These are phyloP conservation scores for Claviceps pazoutovae DNA, from an alignment of 2,329 filamentous ascomycete genomes.

Conservation along the genomic window DNA sequence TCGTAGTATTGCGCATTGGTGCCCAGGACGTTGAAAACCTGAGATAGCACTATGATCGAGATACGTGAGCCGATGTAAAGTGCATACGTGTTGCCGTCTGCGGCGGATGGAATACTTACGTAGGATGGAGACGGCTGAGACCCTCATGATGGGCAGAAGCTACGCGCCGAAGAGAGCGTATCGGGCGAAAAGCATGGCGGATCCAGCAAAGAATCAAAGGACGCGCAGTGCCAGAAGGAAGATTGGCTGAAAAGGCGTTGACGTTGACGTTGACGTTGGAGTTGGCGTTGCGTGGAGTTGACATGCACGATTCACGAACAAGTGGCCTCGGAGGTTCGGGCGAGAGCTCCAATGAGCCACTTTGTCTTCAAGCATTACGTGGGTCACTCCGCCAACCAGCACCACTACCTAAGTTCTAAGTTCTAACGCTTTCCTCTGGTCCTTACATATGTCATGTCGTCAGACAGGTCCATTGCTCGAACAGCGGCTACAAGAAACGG, in stretches of 20 bases:
- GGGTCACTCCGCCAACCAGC: background rate
- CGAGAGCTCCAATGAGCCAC: slow-evolving; percentile 3
- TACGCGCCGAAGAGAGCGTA: slow-evolving; percentile 17
- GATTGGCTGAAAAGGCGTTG: background rate
- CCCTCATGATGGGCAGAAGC: slow-evolving; percentile 26
- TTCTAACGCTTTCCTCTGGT: too few species aligned
- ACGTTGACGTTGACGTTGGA: background rate
- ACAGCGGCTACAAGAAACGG: too few species aligned
- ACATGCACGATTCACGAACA: background rate
- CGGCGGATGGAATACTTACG: slow-evolving; percentile 20
- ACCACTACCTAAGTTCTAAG: background rate
- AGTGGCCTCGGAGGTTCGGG: background rate
- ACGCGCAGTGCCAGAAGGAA: background rate
- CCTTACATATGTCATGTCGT: too few species aligned
- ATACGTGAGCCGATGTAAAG: slow-evolving; percentile 12
- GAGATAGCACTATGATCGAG: slow-evolving; percentile 29
- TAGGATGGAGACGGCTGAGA: slow-evolving; percentile 26
- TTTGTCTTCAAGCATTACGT: slow-evolving; percentile 1
- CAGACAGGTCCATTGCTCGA: too few species aligned
- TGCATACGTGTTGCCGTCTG: slow-evolving; percentile 1
- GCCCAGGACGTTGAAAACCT: slow-evolving; percentile 24
- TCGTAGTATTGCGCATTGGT: slow-evolving; percentile 26
- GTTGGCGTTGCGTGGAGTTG: background rate
- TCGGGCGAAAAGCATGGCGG: slow-evolving; percentile 17
- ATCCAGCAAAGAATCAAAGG: slow-evolving; percentile 1